Evolutionary conservation across 495 filamentous ascomycete species (phyloP).

Genomic region (Annulohypoxylon maeteangense): DNA sequence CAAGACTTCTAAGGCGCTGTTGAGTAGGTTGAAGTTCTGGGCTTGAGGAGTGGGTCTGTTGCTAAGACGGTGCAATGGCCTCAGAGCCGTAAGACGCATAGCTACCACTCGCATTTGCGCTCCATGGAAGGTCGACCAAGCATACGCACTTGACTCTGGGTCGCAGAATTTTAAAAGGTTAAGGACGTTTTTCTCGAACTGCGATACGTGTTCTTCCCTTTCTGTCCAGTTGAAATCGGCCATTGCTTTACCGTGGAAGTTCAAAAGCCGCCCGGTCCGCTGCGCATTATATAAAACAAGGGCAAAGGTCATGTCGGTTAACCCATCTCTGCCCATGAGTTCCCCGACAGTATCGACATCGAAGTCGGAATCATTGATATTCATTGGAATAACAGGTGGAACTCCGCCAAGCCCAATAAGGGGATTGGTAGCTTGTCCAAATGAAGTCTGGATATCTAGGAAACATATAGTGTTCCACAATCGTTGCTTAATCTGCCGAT

Average conservation of each 20-base stretch:
- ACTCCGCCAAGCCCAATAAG: conserved; percentile 7
- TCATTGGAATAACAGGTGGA: neutral
- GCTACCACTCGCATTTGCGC: conserved; percentile 21
- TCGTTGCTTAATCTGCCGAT: conserved; percentile 20
- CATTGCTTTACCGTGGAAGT: conserved; percentile 4
- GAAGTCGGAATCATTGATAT: conserved; percentile 32
- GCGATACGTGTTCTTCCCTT: conserved; percentile 4
- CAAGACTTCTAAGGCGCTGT: conserved; percentile 6
- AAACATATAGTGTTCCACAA: conserved; percentile 37
- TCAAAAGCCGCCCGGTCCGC: conserved; percentile 15
- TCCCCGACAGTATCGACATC: conserved; percentile 11
- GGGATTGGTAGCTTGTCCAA: conserved; percentile 23
- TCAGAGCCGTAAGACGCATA: conserved; percentile 19
- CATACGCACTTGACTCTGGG: conserved; percentile 28
- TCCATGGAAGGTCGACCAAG: conserved; percentile 32
- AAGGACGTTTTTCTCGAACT: conserved; percentile 18
- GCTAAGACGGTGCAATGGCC: conserved; percentile 2
- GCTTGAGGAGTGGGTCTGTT: neutral
- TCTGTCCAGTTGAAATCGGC: conserved; percentile 1
- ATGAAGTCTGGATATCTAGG: conserved; percentile 27
- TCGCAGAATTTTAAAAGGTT: conserved; percentile 32
- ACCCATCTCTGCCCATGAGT: neutral
- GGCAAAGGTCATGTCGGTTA: conserved; percentile 29
- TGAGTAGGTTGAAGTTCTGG: neutral
- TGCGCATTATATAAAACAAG: conserved; percentile 30